A percentile compares a stretch with the other conserved stretches of the same genome.
Conservation (phyloP, 768 basidiomycete genomes). For the Panus rudis region DNA sequence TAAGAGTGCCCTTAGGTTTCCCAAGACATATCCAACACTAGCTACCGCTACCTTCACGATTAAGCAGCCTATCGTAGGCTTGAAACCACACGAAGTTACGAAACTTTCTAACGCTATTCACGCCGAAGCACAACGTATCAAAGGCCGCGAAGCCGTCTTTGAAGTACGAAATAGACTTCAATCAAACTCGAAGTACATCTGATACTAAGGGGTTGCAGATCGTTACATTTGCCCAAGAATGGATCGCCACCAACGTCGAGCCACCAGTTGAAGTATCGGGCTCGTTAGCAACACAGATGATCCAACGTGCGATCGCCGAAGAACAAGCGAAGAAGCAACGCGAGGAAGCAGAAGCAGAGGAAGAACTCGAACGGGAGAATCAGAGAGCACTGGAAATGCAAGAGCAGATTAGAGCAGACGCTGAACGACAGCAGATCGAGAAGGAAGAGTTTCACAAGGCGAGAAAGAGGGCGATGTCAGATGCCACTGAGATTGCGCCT, state of each 20-base stretch:
- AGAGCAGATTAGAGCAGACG: constrained; percentile 61
- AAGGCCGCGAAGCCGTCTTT: constrained; percentile 75
- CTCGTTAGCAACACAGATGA: constrained; percentile 78
- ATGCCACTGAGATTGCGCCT: constrained; percentile 58
- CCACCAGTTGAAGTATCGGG: constrained; percentile 54
- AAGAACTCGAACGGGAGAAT: constrained; percentile 41
- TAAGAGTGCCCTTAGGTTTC: constrained; percentile 48
- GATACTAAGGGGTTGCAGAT: constrained; percentile 36
- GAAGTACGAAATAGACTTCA: constrained; percentile 48
- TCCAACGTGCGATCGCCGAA: constrained; percentile 60
- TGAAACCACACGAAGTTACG: constrained; percentile 49
- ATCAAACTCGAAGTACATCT: too few species aligned
- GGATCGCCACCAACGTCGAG: constrained; percentile 51
- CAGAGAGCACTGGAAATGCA: constrained; percentile 53
- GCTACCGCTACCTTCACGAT: constrained; percentile 63
- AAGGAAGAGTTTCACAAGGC: constrained; percentile 43
- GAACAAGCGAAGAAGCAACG: constrained; percentile 53
- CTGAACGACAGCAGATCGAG: constrained; percentile 49
- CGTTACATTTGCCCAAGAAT: constrained; percentile 61
- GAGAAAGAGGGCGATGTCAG: constrained; percentile 61
- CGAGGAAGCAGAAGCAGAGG: constrained; percentile 49
- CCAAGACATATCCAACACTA: constrained; percentile 75
- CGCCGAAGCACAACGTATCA: constrained; percentile 53
- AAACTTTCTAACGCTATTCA: constrained; percentile 56
- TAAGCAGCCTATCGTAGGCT: constrained; percentile 55